phyloP scores from a whole-genome alignment of 352 stramenopile species.

The Phytophthora multivora region DNA sequence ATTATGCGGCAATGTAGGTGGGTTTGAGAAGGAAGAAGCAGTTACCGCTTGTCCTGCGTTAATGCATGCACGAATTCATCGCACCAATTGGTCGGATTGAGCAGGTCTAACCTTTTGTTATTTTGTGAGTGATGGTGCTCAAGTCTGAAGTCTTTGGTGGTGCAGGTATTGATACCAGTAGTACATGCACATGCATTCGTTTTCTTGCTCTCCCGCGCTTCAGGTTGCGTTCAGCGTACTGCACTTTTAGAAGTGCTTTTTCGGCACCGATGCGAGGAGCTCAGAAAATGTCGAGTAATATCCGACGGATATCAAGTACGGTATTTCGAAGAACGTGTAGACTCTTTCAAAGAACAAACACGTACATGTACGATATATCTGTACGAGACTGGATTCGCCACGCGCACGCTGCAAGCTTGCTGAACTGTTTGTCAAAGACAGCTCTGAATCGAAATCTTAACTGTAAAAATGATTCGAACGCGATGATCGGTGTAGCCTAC shows the following conservation, averaged over 20 bases:
- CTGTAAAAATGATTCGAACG: slow-evolving; percentile 19
- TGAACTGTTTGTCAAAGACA: slow-evolving; percentile 21
- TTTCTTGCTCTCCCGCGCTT: slow-evolving; percentile 3
- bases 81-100: background rate
- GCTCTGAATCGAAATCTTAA: background rate
- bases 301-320: too few relatives aligned
- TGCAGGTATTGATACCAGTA: too few relatives aligned
- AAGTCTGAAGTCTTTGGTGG: too few relatives aligned
- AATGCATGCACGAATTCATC: slow-evolving; percentile 2
- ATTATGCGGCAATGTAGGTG: slow-evolving; percentile 33
- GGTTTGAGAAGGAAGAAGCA: background rate
- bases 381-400: slow-evolving; percentile 9
- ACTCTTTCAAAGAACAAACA: too few relatives aligned
- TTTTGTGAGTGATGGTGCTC: too few relatives aligned
- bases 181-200: too few relatives aligned
- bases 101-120: background rate
- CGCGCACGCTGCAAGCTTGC: background rate
- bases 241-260: too few relatives aligned
- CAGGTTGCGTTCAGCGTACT: background rate
- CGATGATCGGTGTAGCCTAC: slow-evolving; percentile 20
- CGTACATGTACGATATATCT: background rate
- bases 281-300: too few relatives aligned
- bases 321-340: too few relatives aligned
- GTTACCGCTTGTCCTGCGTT: background rate
- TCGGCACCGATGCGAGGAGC: too few relatives aligned